These are phyloP conservation scores for Malassezia yamatoensis DNA, from an alignment of 1,284 basidiomycete genomes.

Conservation along the genomic window DNA sequence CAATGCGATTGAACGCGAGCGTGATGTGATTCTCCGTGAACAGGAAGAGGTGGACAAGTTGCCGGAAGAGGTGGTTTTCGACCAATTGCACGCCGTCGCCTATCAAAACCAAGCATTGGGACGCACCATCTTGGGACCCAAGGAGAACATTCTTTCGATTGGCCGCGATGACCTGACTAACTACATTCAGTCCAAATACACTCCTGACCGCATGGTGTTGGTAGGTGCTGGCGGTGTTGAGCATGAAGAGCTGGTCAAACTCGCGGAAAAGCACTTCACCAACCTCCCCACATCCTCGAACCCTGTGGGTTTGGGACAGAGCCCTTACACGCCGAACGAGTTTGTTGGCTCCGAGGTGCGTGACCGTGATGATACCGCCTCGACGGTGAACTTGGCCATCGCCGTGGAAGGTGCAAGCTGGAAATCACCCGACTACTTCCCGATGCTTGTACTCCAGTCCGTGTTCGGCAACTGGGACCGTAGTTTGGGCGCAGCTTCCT, in stretches of 20 bases:
- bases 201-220: conserved; percentile 95
- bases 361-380: conserved; percentile 78
- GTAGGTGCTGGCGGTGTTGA: conserved; percentile 93
- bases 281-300: conserved; percentile 73
- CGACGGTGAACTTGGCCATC: conserved; percentile 85
- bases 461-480: conserved; percentile 99
- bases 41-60: conserved; percentile 99
- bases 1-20: conserved; percentile 82
- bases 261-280: conserved; percentile 88
- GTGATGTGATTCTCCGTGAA: conserved; percentile 91
- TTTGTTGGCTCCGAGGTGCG: conserved; percentile 95
- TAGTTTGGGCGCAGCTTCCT: conserved; percentile 76
- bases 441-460: conserved; percentile 95
- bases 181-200: conserved; percentile 98
- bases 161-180: conserved; percentile 74
- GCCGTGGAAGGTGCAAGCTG: conserved; percentile 96
- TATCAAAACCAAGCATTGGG: conserved; percentile 93
- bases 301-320: conserved; percentile 74
- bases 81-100: conserved; percentile 91
- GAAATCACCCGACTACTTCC: conserved; percentile 97
- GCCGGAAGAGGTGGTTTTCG: conserved; percentile 94
- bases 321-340: conserved; percentile 53
- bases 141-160: conserved; percentile 92
- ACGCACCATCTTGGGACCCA: conserved; percentile 92
- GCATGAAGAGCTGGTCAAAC: conserved; percentile 82